Percentiles rank a stretch among this genome's conserved stretches.
These are phyloP conservation scores for Eragrostis curvula DNA, from an alignment of 176 grass and related monocot genomes.

Conservation along the genomic window DNA sequence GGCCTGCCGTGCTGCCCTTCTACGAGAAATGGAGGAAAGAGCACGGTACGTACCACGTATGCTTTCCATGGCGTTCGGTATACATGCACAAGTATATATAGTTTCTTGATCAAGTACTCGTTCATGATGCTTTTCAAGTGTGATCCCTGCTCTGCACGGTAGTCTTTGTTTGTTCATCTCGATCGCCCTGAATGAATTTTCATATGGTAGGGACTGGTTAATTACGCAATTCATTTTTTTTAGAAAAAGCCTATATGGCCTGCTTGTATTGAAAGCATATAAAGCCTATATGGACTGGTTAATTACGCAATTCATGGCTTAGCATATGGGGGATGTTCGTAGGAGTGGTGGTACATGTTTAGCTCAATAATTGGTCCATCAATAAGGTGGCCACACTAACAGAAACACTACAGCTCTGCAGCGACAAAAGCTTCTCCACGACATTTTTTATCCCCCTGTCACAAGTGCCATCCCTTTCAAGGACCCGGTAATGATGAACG, in stretches of 20 bases:
- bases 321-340: neutral
- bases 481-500: conserved; percentile 17
- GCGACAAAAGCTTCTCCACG: neutral
- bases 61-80: neutral
- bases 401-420: neutral
- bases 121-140: too few relatives aligned
- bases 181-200: too few relatives aligned
- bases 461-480: conserved; percentile 36
- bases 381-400: neutral
- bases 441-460: neutral
- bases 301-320: neutral
- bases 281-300: too few relatives aligned
- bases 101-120: too few relatives aligned
- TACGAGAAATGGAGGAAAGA: conserved; percentile 93
- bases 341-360: conserved; percentile 14
- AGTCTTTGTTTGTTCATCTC: too few relatives aligned
- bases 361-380: conserved; percentile 37
- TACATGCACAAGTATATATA: too few relatives aligned
- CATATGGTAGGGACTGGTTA: too few relatives aligned
- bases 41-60: conserved; percentile 70
- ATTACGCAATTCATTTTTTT: too few relatives aligned
- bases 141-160: too few relatives aligned
- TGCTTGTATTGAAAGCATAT: too few relatives aligned
- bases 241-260: too few relatives aligned
- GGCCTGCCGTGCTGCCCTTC: conserved; percentile 72